Percentiles rank a stretch among this genome's conserved stretches.
These are phyloP conservation scores for Schwanniomyces polymorphus DNA, from an alignment of 805 yeast genomes.

Conservation along the genomic window DNA sequence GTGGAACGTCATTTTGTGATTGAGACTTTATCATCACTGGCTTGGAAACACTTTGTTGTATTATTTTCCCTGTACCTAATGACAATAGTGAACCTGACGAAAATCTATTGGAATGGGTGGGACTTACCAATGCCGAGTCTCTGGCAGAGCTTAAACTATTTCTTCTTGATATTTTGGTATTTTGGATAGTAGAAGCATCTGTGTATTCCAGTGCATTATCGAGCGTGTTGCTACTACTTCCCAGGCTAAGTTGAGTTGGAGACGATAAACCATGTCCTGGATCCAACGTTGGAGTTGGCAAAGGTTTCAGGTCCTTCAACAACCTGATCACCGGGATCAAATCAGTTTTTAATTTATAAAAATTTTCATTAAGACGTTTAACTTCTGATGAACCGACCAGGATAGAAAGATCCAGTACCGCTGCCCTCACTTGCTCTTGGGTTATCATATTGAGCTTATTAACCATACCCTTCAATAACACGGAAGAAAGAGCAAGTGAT, in stretches of 20 bases:
- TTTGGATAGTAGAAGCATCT: background rate
- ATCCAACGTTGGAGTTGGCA: conserved; percentile 61
- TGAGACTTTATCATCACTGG: conserved; percentile 12
- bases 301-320: conserved; percentile 64
- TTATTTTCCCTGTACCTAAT: conserved; percentile 43
- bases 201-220: background rate
- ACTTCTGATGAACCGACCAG: conserved; percentile 26
- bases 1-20: conserved; percentile 9
- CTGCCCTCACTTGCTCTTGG: conserved; percentile 13
- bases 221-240: background rate
- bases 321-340: conserved; percentile 61
- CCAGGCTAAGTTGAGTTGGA: conserved; percentile 20
- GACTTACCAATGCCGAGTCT: conserved; percentile 15
- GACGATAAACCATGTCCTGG: conserved; percentile 30
- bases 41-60: conserved; percentile 26
- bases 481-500: conserved; percentile 34
- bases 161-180: conserved; percentile 6
- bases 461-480: conserved; percentile 36
- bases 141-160: conserved; percentile 7
- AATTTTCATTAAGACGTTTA: conserved; percentile 51
- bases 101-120: conserved; percentile 33
- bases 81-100: conserved; percentile 39
- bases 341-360: conserved; percentile 60
- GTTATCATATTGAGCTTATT: conserved; percentile 18
- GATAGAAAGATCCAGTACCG: conserved; percentile 8